Evolutionary conservation across 768 basidiomycete species (phyloP).

Genomic region (Lanmaoa pseudosensibilis): DNA sequence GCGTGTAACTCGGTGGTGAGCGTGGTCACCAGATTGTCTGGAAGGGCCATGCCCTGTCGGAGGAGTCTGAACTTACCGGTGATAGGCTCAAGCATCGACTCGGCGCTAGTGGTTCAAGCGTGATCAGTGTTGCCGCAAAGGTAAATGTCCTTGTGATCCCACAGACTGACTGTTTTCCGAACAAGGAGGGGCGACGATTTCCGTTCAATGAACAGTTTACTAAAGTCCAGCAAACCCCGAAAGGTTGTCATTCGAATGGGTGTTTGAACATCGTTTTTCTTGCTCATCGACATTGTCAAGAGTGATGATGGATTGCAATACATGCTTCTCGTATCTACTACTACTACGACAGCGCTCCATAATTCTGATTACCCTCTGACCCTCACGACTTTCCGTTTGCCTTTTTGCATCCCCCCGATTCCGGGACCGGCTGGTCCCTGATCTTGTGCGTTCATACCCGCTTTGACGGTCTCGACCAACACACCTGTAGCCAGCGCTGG

Average conservation of each 20-base stretch:
- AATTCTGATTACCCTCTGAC: constrained; percentile 51
- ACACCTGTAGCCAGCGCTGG: constrained; percentile 76
- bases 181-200: not conserved
- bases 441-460: constrained; percentile 73
- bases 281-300: not conserved
- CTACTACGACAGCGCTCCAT: not conserved
- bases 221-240: not conserved
- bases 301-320: constrained; percentile 15
- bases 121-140: not conserved
- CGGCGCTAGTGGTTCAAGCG: no score
- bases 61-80: not conserved
- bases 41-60: not conserved
- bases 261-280: not conserved
- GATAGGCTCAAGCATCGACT: no score
- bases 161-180: not conserved
- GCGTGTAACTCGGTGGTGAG: no score
- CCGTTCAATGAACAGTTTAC: no score
- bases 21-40: not conserved
- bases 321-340: constrained; percentile 17
- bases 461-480: constrained; percentile 80
- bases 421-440: constrained; percentile 41
- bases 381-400: constrained; percentile 78
- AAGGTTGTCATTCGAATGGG: not conserved
- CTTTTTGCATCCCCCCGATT: constrained; percentile 49
- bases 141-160: no score